Evolutionary conservation across 495 filamentous ascomycete species (phyloP).

Genomic region (Parathielavia appendiculata): DNA sequence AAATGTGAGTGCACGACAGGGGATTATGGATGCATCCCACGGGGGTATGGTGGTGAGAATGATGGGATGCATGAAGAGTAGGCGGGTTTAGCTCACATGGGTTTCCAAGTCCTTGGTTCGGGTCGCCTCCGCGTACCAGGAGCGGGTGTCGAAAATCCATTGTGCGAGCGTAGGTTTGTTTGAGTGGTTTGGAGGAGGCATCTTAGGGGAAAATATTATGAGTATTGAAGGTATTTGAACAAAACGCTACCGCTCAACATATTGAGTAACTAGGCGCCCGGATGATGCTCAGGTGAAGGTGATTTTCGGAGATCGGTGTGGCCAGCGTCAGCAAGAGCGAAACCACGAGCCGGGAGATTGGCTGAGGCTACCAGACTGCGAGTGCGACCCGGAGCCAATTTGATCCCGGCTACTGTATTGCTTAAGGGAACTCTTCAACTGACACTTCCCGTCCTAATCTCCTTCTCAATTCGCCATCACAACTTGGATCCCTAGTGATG

Average conservation of each 20-base stretch:
- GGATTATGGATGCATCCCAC: neutral
- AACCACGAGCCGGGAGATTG: neutral
- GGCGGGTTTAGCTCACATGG: constrained; percentile 29
- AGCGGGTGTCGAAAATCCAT: constrained; percentile 46
- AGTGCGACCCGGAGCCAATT: no score
- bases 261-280: neutral
- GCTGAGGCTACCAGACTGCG: neutral
- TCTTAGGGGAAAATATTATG: neutral
- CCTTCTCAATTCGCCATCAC: no score
- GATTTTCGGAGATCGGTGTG: neutral
- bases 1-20: neutral
- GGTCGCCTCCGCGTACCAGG: constrained; percentile 39
- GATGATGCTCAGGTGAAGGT: neutral
- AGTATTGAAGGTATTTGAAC: neutral
- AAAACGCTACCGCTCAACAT: neutral
- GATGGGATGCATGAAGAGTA: neutral
- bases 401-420: no score
- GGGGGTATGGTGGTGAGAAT: no score
- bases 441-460: no score
- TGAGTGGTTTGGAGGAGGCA: neutral
- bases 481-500: no score
- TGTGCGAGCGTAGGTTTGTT: constrained; percentile 31
- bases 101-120: constrained; percentile 38
- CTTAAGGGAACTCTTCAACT: no score
- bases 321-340: neutral